Evolutionary conservation across 2,329 filamentous ascomycete species (phyloP), one percentile per base, ranked within the genome.

Genomic region (Beauveria bassiana): DNA sequence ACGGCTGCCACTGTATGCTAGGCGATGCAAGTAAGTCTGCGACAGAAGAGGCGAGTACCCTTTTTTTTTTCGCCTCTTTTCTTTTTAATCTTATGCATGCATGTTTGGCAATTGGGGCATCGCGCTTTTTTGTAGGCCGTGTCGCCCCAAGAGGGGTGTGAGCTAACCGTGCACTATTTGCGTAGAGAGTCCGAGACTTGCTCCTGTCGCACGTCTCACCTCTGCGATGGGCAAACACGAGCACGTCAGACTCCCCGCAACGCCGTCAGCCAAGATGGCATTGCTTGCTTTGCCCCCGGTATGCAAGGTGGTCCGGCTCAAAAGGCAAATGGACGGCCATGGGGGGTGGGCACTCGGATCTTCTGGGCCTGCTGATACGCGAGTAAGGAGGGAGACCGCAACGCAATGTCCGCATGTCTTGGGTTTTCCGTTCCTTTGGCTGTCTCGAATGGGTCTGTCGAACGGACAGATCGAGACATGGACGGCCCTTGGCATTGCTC

Each of bases 191-290:
- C 12, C 55, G 45, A 40, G 49, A 47, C 43, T 58, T 58, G 55
- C 28, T 58, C 49, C 26, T 58, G 55, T 38, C 26, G n/a, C 26
- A 57, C 26, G 54, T 49, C 55, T 58, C 45, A 49, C 45, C 40
- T 40, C 6, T 38, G 45, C 43, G 14, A 24, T 26, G n/a, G 3
- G 24, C 53, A 46, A 18, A 45, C n/a, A 45, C 24, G 24, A 26
- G 18, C 42, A 34, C 40, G 53, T 56, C 24, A 56, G 43, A 16
- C 12, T 22, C 28, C 16, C 31, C 22, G 20, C 50, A 24, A 22
- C 12, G 12, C 22, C 9, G 8, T 31, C 18, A 5, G 18, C 18
- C 24, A 20, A 45, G 24, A 42, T 45, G 18, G 24, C 24, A 55
- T 31, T 45, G 53, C 45, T 55, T 55, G 52, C 53, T 45, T 31